Evolutionary conservation across 352 stramenopile genomes (phyloP), one percentile per base, ranked within the genome.

Genomic region (Phytophthora cactorum): DNA sequence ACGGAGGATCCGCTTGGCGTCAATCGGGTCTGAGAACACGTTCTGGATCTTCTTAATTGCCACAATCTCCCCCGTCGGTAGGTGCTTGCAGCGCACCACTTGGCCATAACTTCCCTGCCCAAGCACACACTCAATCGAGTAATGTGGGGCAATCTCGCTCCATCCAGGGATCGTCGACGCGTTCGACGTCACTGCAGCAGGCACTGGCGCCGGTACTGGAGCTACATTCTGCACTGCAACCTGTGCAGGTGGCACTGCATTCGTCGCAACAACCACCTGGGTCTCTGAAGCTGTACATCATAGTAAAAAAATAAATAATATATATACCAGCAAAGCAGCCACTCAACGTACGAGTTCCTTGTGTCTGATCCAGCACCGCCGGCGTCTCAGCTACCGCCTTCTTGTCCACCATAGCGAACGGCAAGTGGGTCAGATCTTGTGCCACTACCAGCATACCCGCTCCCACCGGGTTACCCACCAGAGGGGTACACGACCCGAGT

Each of bases 41-140:
- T 96, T 96, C 60, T 94, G 86, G 59, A 94, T 94, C 67, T 93
- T 93, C 75, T 96, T 96, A 68, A 96, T 96, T 6, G 88, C 88
- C 47, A 96, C 88, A 61, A 96, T 89, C 62, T 96, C 88, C 25
- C 86, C 86, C n/a, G 88, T 94, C 17, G 88, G 82, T n/a, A 94
- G 43, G 63, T 96, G 88, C 63, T 96, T 96, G 77, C 86, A 94
- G 28, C 88, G 86, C 53, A 96, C 84, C 25, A 96, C 88, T 70
- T 96, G 88, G 56, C 88, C 88, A 47, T 96, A 96, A 57, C 84
- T 93, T 63, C 88, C 88, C 56, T 96, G 88, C 9, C 88, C 88
- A 12, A 96, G 74, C 52, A 96, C 85, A 55, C 86, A 91, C 55
- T 95, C 88, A 52, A 95, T 92, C 65, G 87, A 91, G 63, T 95